phyloP scores from a whole-genome alignment of 495 filamentous ascomycete species.

The Pyrenopolyporus hunteri region DNA sequence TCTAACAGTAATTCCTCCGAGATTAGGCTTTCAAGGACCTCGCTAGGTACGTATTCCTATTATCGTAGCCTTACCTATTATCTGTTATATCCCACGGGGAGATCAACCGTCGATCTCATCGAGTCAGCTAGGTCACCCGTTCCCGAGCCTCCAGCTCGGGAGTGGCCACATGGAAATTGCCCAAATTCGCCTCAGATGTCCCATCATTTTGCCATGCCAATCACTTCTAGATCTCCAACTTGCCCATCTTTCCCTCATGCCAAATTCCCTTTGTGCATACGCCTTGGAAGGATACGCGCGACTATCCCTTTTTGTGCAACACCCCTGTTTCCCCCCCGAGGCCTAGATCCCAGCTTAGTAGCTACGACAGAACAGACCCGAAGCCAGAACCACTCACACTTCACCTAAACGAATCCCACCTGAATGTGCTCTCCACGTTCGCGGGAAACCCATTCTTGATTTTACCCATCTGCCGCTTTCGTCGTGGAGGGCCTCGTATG shows the following conservation, averaged over 20 bases:
- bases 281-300: slow-evolving; percentile 10
- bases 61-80: slow-evolving; percentile 1
- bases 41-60: slow-evolving; percentile 48
- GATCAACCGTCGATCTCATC: slow-evolving; percentile 30
- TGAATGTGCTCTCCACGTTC: slow-evolving; percentile 11
- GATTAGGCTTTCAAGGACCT: slow-evolving; percentile 56
- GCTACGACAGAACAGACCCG: slow-evolving; percentile 26
- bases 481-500: slow-evolving; percentile 24
- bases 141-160: slow-evolving; percentile 19
- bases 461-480: slow-evolving; percentile 2
- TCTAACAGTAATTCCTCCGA: slow-evolving; percentile 26
- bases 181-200: slow-evolving; percentile 22
- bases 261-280: slow-evolving; percentile 33
- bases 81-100: background rate
- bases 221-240: slow-evolving; percentile 14
- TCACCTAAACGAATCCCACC: slow-evolving; percentile 22
- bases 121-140: slow-evolving; percentile 7
- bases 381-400: slow-evolving; percentile 16
- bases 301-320: slow-evolving; percentile 14
- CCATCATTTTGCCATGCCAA: slow-evolving; percentile 32
- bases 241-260: slow-evolving; percentile 32
- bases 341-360: slow-evolving; percentile 32
- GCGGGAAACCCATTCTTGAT: slow-evolving; percentile 20
- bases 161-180: slow-evolving; percentile 26
- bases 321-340: slow-evolving; percentile 17